Evolutionary conservation across 352 stramenopile genomes (phyloP), one percentile per base, ranked within the genome.

Genomic region (Phytophthora hibernalis): DNA sequence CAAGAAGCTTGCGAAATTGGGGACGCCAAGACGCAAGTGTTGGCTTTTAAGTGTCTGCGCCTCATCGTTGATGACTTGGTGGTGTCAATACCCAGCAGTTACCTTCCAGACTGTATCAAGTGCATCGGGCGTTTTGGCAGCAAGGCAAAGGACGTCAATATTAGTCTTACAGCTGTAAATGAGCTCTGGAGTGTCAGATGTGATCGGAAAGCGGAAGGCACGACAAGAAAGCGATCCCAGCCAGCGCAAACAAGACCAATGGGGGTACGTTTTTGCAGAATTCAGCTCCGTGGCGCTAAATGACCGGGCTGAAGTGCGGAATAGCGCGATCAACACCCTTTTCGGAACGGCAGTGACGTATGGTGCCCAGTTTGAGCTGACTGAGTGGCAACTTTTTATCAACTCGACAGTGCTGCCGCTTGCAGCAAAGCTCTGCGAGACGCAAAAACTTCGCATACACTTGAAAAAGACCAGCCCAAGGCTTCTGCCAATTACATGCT

Each of bases 41-140:
- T 85, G 21, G 87, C 87, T 49, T 99, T 99, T 76, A 97, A 98
- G 76, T 98, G 91, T 53, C 77, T 99, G 30, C 97, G 98, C 26
- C 77, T 99, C 13, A 98, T 99, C 54, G 92, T 99, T 12, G 97
- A 99, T 70, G 96, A 99, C 54, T 93, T 99, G 62, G 76, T 99
- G 40, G 95, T 97, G 8, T 83, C 89, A 30, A 87, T 98, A 26
- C 84, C 91, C 1, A 77, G 74, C 24, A 71, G 58, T 62, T 85
- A 94, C 65, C 57, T 95, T 35, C 77, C 75, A 10, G 69, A 90
- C 61, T 93, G 84, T 68, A 84, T 98, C 26, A 77, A 94, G 52
- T 99, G 97, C 70, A 98, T 98, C 63, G 94, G 93, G 0, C 85
- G 90, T 5, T 99, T 99, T 77, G 96, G 92, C 4, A 88, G 80